Evolutionary conservation across 139 green algal species (phyloP).

Genomic region (Chlorella sp.): DNA sequence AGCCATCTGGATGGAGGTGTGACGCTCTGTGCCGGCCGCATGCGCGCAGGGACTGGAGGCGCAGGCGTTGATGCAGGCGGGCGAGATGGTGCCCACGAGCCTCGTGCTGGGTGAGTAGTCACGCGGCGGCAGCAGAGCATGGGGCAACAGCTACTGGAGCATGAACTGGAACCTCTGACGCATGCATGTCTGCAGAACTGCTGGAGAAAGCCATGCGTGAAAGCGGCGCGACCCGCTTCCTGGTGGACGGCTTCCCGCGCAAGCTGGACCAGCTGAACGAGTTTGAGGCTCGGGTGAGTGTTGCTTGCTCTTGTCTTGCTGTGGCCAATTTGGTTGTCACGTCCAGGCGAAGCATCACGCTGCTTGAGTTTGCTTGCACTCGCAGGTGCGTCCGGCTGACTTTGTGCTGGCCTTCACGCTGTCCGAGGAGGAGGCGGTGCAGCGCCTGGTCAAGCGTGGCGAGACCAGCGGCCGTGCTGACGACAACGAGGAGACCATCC

Average conservation of each 20-base stretch:
- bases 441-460: conserved; percentile 47
- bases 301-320: background rate
- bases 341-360: too few species aligned
- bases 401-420: conserved; percentile 12
- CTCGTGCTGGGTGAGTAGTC: conserved; percentile 33
- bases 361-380: background rate
- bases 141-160: too few species aligned
- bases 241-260: conserved; percentile 83
- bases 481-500: conserved; percentile 67
- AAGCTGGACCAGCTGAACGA: conserved; percentile 63
- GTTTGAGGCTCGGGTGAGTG: conserved; percentile 50
- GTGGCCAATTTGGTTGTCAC: too few species aligned
- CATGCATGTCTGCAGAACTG: conserved; percentile 29
- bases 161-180: too few species aligned
- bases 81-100: conserved; percentile 32
- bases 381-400: conserved; percentile 8
- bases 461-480: conserved; percentile 52
- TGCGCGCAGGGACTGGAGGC: conserved; percentile 3
- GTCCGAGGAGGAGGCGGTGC: conserved; percentile 42
- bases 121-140: too few species aligned
- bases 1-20: too few species aligned
- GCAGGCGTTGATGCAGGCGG: conserved; percentile 2
- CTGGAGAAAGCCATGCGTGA: conserved; percentile 23
- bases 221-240: conserved; percentile 21
- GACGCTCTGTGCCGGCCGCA: too few species aligned